A percentile compares a stretch with the other conserved stretches of the same genome.
Conservation (phyloP, 164 flowering plant genomes). For the Nymphaea thermarum region DNA sequence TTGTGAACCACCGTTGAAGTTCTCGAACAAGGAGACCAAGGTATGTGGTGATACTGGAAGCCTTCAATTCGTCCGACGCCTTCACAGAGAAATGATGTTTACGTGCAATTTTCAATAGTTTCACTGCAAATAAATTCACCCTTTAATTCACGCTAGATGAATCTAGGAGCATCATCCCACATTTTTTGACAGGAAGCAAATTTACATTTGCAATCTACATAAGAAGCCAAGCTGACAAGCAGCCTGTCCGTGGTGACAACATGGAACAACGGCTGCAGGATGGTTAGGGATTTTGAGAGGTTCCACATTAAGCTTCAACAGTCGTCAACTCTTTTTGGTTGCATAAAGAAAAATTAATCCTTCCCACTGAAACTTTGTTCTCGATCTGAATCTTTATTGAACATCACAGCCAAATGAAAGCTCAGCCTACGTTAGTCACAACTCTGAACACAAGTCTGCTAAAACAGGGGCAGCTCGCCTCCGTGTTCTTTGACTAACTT, state of each 20-base stretch:
- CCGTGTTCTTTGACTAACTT: slow-evolving; percentile 65
- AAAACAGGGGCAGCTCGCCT: slow-evolving; percentile 63
- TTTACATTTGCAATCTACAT: background rate
- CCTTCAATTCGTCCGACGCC: no score
- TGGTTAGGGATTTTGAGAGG: background rate
- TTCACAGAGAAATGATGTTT: no score
- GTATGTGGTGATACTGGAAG: no score
- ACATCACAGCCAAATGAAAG: background rate
- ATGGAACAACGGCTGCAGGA: background rate
- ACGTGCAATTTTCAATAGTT: no score
- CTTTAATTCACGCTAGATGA: background rate
- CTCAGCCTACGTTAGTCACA: slow-evolving; percentile 16
- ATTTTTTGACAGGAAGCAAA: background rate
- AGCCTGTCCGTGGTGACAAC: background rate
- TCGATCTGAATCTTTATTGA: background rate
- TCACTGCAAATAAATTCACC: no score
- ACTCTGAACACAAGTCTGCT: slow-evolving; percentile 64
- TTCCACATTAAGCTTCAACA: background rate
- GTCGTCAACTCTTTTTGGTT: background rate
- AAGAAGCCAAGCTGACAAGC: background rate
- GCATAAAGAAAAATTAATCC: background rate
- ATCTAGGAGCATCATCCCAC: background rate
- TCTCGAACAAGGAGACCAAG: no score
- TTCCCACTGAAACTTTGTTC: background rate
- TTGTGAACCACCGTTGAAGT: no score